A percentile compares a stretch with the other conserved stretches of the same genome.
These are phyloP conservation scores for Paraphoma chrysanthemicola DNA, from an alignment of 2,329 filamentous ascomycete species.

Conservation along the genomic window DNA sequence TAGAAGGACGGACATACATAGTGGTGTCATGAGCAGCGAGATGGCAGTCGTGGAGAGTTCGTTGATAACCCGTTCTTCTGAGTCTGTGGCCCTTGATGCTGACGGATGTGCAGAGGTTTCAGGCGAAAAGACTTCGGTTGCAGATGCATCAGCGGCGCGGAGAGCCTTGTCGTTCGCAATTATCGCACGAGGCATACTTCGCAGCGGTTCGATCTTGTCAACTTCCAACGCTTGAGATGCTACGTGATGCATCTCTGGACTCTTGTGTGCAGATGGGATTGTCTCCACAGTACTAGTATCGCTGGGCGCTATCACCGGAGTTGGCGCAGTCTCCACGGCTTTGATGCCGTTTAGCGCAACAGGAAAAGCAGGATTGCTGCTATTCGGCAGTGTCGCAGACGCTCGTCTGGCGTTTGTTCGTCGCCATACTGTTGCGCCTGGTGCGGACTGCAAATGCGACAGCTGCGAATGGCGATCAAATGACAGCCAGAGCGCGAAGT, in stretches of 20 bases:
- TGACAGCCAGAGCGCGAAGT: neutral
- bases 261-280: neutral
- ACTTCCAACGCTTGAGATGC: neutral
- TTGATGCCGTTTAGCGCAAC: neutral
- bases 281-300: neutral
- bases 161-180: neutral
- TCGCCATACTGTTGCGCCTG: neutral
- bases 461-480: neutral
- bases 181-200: neutral
- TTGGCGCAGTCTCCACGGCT: neutral
- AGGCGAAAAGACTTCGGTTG: neutral
- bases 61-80: neutral
- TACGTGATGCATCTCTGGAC: neutral
- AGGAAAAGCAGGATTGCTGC: neutral
- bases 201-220: neutral
- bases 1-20: constrained; percentile 25
- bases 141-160: neutral
- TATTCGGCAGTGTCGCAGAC: neutral
- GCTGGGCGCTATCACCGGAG: neutral
- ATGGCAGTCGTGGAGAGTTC: neutral
- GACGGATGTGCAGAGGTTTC: neutral
- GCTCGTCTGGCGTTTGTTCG: neutral
- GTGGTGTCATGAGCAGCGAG: neutral
- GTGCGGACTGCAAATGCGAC: neutral
- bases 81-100: neutral